Base-by-base conservation (phyloP, 306 rosid species). In the Delonix regia region DNA sequence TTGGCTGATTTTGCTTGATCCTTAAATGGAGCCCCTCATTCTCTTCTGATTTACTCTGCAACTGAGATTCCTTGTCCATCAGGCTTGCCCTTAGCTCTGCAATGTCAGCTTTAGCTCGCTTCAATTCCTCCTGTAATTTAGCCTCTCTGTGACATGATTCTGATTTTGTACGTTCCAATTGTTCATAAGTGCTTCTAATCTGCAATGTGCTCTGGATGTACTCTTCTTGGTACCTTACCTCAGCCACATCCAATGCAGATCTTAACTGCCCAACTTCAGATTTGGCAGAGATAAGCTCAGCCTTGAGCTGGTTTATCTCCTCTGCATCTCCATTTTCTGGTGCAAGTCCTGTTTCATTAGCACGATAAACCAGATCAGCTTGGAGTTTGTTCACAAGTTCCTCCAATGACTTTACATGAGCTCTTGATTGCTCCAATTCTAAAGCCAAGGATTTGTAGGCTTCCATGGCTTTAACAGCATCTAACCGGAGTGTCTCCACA, bases 181-280 rank as follows among this genome's bases (percentile, higher is more conserved):
- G 87, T 64, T 94, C 97, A 75, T 83, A 92, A 30, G 92, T 93
- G 75, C 81, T 87, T 78, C 92, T 79, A 67, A 87, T 87, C 88
- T 94, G 92, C 88, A 94, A 78, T 9, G 98, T 85, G 87, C 89
- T 85, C 48, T 83, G 97, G 69, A 90, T 87, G 56, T 85, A 87
- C 84, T 91, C 98, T 65, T 94, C 92, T 74, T 94, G 96, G 87
- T 87, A 90, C 71, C 92, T 81, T 34, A 71, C 81, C 88, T 91
- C 96, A 21, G 92, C 85, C 19, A 69, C 88, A 22, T 87, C 92
- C 71, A 88, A 67, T 18, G 97, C 92, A 76, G 96, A 81, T 71
- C 80, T 91, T 67, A 92, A 44, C n/a, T 86, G 80, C 41, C 28
- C 89, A 28, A 83, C 88, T 81, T 94, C 96, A 61, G 83, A 71